A percentile compares a stretch with the other conserved stretches of the same genome.
phyloP scores from a whole-genome alignment of 352 stramenopile genomes.

The Globisporangium splendens region DNA sequence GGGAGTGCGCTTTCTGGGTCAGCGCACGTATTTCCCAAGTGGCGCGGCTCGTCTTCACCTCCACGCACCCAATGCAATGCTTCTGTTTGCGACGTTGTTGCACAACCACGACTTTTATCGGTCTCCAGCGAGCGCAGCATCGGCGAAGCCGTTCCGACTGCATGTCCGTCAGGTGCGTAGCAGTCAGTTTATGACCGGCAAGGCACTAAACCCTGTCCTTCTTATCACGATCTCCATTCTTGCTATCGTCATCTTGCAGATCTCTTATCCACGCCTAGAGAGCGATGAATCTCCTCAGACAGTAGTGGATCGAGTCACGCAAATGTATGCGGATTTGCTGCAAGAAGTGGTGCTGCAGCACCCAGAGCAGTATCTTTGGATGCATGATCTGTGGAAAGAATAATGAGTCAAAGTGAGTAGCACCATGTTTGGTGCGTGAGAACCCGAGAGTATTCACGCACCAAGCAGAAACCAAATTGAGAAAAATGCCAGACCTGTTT shows the following conservation, averaged over 20 bases:
- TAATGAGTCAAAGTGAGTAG: too few relatives aligned
- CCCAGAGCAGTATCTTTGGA: slow-evolving; percentile 53
- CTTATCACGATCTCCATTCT: not conserved
- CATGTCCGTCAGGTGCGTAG: slow-evolving; percentile 26
- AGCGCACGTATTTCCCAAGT: slow-evolving; percentile 33
- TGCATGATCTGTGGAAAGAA: slow-evolving; percentile 45
- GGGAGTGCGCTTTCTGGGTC: slow-evolving; percentile 37
- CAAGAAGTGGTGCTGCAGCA: slow-evolving; percentile 26
- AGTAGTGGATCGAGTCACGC: slow-evolving; percentile 19
- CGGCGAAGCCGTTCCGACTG: slow-evolving; percentile 40
- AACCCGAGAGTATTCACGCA: too few relatives aligned
- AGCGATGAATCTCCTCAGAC: slow-evolving; percentile 1
- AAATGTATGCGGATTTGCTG: slow-evolving; percentile 36
- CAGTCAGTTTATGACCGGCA: too few relatives aligned
- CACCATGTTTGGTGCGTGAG: too few relatives aligned
- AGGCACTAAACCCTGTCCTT: not conserved
- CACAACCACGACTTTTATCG: slow-evolving; percentile 30
- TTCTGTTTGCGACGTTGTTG: slow-evolving; percentile 50
- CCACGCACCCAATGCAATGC: slow-evolving; percentile 3
- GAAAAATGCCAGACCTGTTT: too few relatives aligned
- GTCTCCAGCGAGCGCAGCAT: not conserved
- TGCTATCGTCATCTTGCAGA: too few relatives aligned
- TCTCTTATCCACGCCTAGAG: too few relatives aligned
- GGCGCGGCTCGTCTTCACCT: slow-evolving; percentile 39
- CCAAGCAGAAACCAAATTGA: too few relatives aligned